Evolutionary conservation across 2,329 filamentous ascomycete species (phyloP).

Genomic region (Talaromyces albobiverticillius): DNA sequence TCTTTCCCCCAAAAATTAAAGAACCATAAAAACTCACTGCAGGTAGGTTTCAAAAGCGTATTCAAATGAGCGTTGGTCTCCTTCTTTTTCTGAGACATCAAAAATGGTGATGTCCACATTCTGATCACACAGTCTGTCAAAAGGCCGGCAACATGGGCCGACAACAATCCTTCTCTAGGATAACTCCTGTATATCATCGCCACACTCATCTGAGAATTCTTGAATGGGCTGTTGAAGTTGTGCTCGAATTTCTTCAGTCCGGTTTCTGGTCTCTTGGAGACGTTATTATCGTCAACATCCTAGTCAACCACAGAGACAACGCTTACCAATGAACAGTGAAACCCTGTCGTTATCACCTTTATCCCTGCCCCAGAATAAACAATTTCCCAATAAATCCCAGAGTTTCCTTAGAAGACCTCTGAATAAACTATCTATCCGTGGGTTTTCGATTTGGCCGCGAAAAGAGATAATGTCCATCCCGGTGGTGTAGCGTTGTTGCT

Average conservation of each 20-base stretch:
- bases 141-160: neutral
- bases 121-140: no score
- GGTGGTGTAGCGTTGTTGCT: neutral
- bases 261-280: neutral
- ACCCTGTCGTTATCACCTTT: neutral
- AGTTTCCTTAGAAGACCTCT: constrained; percentile 4
- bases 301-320: neutral
- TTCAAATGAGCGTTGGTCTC: constrained; percentile 4
- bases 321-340: constrained; percentile 4
- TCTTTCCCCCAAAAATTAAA: neutral
- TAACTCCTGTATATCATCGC: neutral
- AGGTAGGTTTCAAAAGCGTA: neutral
- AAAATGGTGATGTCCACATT: constrained; percentile 2
- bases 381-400: constrained; percentile 1
- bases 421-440: constrained; percentile 3
- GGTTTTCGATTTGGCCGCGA: neutral
- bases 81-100: constrained; percentile 5
- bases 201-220: constrained; percentile 8
- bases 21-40: neutral
- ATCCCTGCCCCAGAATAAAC: neutral
- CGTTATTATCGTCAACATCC: neutral
- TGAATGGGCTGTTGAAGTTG: constrained; percentile 1
- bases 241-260: neutral
- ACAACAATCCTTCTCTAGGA: neutral
- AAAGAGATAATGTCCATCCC: constrained; percentile 3